Evolutionary conservation across 257 asterid genomes (phyloP), one percentile per base, ranked within the genome.

Genomic region (Euphrasia confusa): DNA sequence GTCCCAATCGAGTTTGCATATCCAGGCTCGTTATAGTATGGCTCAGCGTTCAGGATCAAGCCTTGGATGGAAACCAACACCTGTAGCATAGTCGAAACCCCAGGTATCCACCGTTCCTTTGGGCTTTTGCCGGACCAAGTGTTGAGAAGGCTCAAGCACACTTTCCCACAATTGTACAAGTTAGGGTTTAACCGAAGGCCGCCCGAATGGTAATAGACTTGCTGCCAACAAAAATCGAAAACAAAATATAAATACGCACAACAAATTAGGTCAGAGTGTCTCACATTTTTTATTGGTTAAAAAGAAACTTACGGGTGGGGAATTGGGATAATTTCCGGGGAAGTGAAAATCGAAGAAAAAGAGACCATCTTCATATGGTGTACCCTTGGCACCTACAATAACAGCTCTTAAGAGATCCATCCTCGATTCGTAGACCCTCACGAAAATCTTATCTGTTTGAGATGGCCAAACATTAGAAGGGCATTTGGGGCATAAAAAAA

Each of bases 31-130:
- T 92, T 89, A 65, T 83, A 92, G 75, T 64, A 92, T 71, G 99
- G 99, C 66, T 89, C 77, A 15, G 90, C 80, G 71, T 92, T 92
- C 74, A 92, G 75, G 74, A 89, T 83, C 75, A 92, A 77, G 66
- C 96, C 99, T 74, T 89, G 99, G 54, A 92, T 84, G 10, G 99
- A 92, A 54, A 92, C 99, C 86, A 89, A 65, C 48, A 89, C 99
- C 74, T 92, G 99, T 32, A 92, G 69, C 81, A 85, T 83, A 37
- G 97, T 92, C 13, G 99, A 92, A 30, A 35, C 67, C 18, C 80
- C 75, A 17, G 88, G 85, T 63, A 83, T 65, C 99, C 99, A 92
- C 75, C 65, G 83, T 74, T 92, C 99, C 71, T 84, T 68, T 54
- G 69, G 69, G 54, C 68, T 56, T 59, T 54, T 10, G 14, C 99